These are phyloP conservation scores for Triticum dicoccoides DNA, from an alignment of 176 grass and related monocot genomes.

Conservation along the genomic window DNA sequence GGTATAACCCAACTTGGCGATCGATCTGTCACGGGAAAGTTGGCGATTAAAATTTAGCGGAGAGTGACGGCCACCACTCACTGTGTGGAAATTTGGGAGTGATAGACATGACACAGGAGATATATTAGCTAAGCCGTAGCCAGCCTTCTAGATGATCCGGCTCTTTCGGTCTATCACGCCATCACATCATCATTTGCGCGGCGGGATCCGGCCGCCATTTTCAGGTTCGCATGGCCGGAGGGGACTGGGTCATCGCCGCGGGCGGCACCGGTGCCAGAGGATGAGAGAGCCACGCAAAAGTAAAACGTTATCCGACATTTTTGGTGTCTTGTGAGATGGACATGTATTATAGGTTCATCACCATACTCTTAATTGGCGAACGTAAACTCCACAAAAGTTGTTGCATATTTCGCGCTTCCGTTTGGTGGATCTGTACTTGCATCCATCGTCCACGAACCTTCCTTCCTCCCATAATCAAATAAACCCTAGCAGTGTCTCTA, in stretches of 20 bases:
- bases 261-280: neutral
- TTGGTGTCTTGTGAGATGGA: neutral
- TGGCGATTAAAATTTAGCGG: neutral
- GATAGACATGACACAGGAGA: neutral
- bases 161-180: neutral
- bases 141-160: conserved; percentile 35
- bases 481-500: neutral
- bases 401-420: neutral
- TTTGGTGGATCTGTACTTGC: conserved; percentile 25
- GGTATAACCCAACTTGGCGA: conserved; percentile 49
- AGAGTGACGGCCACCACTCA: conserved; percentile 28
- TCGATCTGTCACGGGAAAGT: conserved; percentile 14
- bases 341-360: neutral
- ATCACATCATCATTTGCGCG: neutral
- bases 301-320: no score
- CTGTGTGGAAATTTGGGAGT: conserved; percentile 24
- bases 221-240: neutral
- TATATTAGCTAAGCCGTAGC: neutral
- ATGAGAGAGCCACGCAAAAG: neutral
- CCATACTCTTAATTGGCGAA: no score
- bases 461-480: neutral
- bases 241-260: neutral
- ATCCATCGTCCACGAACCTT: conserved; percentile 28
- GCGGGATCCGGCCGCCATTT: neutral
- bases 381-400: neutral